Conservation (phyloP, 805 yeast genomes). For the Candida nemodendra region DNA sequence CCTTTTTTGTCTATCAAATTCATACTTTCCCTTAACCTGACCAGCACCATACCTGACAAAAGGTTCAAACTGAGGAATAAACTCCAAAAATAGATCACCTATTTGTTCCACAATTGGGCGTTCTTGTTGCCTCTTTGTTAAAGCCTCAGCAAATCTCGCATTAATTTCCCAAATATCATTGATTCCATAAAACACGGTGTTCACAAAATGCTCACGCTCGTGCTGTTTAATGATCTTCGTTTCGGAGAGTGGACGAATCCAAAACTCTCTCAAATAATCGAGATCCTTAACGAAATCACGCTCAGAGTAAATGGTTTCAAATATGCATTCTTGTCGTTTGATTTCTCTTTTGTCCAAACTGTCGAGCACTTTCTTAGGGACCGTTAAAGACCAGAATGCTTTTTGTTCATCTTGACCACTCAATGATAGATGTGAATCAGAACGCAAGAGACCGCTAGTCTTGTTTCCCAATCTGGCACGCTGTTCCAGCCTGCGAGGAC, state of each 20-base stretch:
- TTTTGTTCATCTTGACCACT: conserved; percentile 78
- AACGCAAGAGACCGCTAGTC: conserved; percentile 77
- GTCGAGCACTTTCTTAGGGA: conserved; percentile 74
- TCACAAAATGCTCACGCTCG: conserved; percentile 86
- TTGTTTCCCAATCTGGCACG: conserved; percentile 89
- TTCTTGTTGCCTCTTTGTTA: conserved; percentile 81
- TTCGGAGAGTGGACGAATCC: conserved; percentile 87
- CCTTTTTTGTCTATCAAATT: conserved; percentile 89
- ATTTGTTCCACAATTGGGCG: conserved; percentile 80
- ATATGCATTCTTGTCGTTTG: conserved; percentile 92
- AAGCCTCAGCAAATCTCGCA: conserved; percentile 80
- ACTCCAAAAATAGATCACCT: conserved; percentile 85
- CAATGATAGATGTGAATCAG: conserved; percentile 65
- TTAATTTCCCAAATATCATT: conserved; percentile 84
- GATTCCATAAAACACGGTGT: conserved; percentile 89
- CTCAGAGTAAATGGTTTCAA: conserved; percentile 91
- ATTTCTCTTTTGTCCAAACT: conserved; percentile 79
- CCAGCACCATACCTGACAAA: conserved; percentile 92
- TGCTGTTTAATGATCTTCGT: conserved; percentile 84
- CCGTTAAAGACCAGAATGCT: conserved; percentile 92
- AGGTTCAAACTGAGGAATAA: conserved; percentile 85
- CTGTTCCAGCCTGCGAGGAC: conserved; percentile 94
- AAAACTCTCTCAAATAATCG: conserved; percentile 89
- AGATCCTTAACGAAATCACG: conserved; percentile 93
- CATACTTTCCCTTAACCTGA: conserved; percentile 91